A percentile compares a stretch with the other conserved stretches of the same genome.
phyloP scores from a whole-genome alignment of 331 rosid species.

The Saraca asoca region DNA sequence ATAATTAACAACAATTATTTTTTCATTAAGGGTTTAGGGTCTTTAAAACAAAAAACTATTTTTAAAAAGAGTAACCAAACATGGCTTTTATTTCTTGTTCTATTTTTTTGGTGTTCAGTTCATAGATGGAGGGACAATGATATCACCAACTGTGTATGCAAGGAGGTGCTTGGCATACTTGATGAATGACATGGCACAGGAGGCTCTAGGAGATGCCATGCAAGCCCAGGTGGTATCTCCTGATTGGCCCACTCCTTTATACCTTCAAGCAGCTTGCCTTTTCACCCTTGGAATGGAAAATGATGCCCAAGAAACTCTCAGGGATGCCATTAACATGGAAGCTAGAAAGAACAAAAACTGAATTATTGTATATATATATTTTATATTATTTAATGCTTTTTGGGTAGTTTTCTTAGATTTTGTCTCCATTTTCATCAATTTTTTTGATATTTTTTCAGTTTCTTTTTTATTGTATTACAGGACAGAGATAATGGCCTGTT shows the following conservation, averaged over 20 bases:
- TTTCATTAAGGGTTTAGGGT: too few species aligned
- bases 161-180: slow-evolving; percentile 81
- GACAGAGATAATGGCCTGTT: slow-evolving; percentile 43
- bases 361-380: slow-evolving; percentile 49
- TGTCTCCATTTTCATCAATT: slow-evolving; percentile 35
- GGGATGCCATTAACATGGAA: slow-evolving; percentile 82
- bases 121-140: slow-evolving; percentile 94
- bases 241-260: slow-evolving; percentile 86
- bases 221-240: slow-evolving; percentile 94
- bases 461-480: slow-evolving; percentile 24
- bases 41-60: too few species aligned
- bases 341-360: slow-evolving; percentile 62
- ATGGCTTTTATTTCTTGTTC: too few species aligned
- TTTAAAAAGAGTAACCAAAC: too few species aligned
- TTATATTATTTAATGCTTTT: too few species aligned
- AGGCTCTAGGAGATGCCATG: slow-evolving; percentile 92
- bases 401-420: slow-evolving; percentile 21
- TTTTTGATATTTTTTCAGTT: not conserved
- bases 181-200: slow-evolving; percentile 77
- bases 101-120: slow-evolving; percentile 49
- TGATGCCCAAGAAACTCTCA: slow-evolving; percentile 92
- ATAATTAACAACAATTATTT: too few species aligned
- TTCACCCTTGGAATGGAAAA: slow-evolving; percentile 84
- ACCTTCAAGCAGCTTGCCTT: slow-evolving; percentile 92
- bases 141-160: slow-evolving; percentile 89